Percentiles rank a stretch among this genome's conserved stretches.
phyloP scores from a whole-genome alignment of 768 basidiomycete genomes.

The Ramaria rubella region DNA sequence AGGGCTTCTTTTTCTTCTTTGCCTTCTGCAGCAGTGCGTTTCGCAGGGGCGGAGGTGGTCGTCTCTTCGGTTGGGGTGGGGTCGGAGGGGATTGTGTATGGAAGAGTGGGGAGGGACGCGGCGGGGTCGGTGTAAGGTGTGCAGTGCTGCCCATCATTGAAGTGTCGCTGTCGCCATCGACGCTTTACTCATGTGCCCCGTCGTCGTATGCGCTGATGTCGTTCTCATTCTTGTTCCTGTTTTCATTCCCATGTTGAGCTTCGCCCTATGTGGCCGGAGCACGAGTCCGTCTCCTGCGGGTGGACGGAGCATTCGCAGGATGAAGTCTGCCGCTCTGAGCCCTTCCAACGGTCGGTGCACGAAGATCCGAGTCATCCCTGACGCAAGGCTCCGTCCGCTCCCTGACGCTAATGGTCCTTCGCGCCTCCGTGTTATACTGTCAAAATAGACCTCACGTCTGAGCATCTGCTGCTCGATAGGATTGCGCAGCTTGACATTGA shows the following conservation, averaged over 20 bases:
- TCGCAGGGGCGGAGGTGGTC: neutral
- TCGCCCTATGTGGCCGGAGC: neutral
- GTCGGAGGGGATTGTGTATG: neutral
- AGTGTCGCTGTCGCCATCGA: neutral
- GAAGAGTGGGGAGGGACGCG: slow-evolving; percentile 5
- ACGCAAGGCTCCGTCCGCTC: slow-evolving; percentile 80
- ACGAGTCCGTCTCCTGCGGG: too few species aligned
- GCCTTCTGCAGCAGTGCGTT: slow-evolving; percentile 25
- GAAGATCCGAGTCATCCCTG: slow-evolving; percentile 64
- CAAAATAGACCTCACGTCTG: slow-evolving; percentile 83
- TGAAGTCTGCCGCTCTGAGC: slow-evolving; percentile 37
- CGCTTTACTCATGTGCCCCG: too few species aligned
- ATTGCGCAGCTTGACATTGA: slow-evolving; percentile 73
- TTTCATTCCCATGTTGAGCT: too few species aligned
- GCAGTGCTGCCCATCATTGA: neutral
- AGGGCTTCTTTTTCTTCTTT: slow-evolving; percentile 25
- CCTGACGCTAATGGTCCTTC: slow-evolving; percentile 73
- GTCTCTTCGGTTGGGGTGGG: neutral
- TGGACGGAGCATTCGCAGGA: too few species aligned
- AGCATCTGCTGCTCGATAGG: slow-evolving; percentile 94
- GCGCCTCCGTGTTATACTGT: slow-evolving; percentile 86
- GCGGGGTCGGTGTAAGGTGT: slow-evolving; percentile 3
- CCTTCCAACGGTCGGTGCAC: slow-evolving; percentile 67
- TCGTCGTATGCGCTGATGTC: too few species aligned
- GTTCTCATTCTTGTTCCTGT: neutral